phyloP scores from a whole-genome alignment of 148 eudicot genomes.

The Pharnaceum exiguum region DNA sequence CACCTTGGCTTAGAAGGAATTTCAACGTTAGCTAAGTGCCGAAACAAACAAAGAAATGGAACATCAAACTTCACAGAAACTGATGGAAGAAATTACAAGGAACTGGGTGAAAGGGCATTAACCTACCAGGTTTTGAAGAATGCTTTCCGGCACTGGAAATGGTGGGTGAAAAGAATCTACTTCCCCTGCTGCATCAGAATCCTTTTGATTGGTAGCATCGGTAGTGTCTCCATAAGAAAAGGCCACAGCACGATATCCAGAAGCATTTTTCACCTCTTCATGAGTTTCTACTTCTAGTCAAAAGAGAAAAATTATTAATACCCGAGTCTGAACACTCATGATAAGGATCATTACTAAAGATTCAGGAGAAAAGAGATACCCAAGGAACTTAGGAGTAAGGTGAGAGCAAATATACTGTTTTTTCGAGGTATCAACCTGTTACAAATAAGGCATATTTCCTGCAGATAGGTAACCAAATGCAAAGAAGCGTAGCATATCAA shows the following conservation, averaged over 20 bases:
- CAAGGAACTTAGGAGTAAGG: slow-evolving; percentile 6
- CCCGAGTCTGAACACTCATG: neutral
- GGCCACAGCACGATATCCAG: slow-evolving; percentile 55
- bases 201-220: slow-evolving; percentile 44
- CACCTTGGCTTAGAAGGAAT: slow-evolving; percentile 44
- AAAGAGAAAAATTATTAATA: slow-evolving; percentile 9
- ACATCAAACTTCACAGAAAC: slow-evolving; percentile 7
- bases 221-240: slow-evolving; percentile 68
- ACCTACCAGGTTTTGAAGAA: slow-evolving; percentile 77
- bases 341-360: slow-evolving; percentile 1
- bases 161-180: slow-evolving; percentile 51
- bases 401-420: slow-evolving; percentile 29
- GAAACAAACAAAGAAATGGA: slow-evolving; percentile 30
- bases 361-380: neutral
- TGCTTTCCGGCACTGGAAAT: slow-evolving; percentile 68
- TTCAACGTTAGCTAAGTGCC: slow-evolving; percentile 44
- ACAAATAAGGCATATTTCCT: slow-evolving; percentile 39
- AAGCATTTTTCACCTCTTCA: slow-evolving; percentile 30
- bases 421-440: slow-evolving; percentile 35
- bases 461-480: slow-evolving; percentile 39
- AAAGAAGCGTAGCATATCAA: slow-evolving; percentile 24
- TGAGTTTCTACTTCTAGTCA: slow-evolving; percentile 43
- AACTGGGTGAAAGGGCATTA: slow-evolving; percentile 14
- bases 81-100: slow-evolving; percentile 1
- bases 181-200: slow-evolving; percentile 31